Base-by-base conservation (phyloP, 225 moss, liverwort and hornwort genomes). In the Climacium dendroides region DNA sequence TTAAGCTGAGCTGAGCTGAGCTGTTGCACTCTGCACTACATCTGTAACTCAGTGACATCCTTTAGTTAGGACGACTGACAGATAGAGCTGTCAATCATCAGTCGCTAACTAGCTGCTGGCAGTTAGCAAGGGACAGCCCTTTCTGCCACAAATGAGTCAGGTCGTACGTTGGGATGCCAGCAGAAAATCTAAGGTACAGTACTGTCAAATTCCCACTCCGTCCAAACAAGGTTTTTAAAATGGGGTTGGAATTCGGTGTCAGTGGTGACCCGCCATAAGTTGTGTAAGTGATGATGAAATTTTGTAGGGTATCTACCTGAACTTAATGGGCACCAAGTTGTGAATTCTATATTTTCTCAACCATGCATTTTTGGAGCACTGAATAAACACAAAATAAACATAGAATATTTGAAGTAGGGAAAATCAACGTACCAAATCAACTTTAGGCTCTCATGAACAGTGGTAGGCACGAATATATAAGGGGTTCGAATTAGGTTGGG, bases 231-330 rank as follows among this genome's bases (percentile, higher is more conserved):
- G 35, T 65, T n/a, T n/a, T n/a, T n/a, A n/a, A n/a, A n/a, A n/a
- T n/a, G n/a, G n/a, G n/a, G n/a, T n/a, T n/a, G n/a, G n/a, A n/a
- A n/a, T n/a, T n/a, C n/a, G n/a, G n/a, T n/a, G n/a, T n/a, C n/a
- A n/a, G n/a, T n/a, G n/a, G n/a, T n/a, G n/a, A n/a, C n/a, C n/a
- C n/a, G n/a, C n/a, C n/a, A n/a, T n/a, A 30, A 30, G 1, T 64
- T 35, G 35, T 64, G 8, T 34, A 8, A 34, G n/a, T n/a, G n/a
- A n/a, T n/a, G n/a, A n/a, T n/a, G n/a, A n/a, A 18, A 18, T 19
- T 34, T 34, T 34, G 34, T 64, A 0, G 1, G 2, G 2, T 19
- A n/a, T n/a, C n/a, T n/a, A n/a, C n/a, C 6, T 19, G 10, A 9
- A 35, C n/a, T 35, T 45, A 45, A 6, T 45, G 3, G 19, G 1